Evolutionary conservation across 192 early-diverging fungal genomes (phyloP), one percentile per base, ranked within the genome.

Genomic region (Umbelopsis sp.): DNA sequence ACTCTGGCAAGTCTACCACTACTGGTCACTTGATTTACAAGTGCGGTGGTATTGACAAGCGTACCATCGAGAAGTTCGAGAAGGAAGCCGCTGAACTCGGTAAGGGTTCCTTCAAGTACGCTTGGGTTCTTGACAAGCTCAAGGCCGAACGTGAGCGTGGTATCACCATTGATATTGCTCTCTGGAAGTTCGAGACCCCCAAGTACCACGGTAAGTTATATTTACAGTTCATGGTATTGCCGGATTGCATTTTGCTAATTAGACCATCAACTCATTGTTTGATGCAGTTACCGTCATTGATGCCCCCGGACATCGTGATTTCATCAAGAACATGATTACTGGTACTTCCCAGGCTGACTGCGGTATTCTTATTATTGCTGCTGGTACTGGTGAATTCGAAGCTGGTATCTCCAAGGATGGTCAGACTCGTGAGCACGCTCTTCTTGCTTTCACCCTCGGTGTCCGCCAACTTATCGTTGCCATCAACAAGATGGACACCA

Each of bases 301-400:
- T 84, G 96, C 97, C 82, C 97, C 97, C 56, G 97, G 97, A 69
- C 97, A 99, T 91, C 92, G 97, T 85, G 97, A 99, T 90, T 99
- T 99, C 92, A 98, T 99, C 90, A 97, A 97, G 89, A 98, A 98
- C 94, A 98, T 96, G 96, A 98, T 98, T 83, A 96, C 97, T 84
- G 97, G 97, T 89, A 95, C 97, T 79, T 95, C 94, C 76, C 96
- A 96, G 83, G 97, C 96, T 71, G 97, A 98, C 81, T 95, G 94
- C 82, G 97, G 92, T 83, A 91, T 98, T 80, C 93, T 98, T 78
- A 95, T 97, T 76, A 93, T 97, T 85, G 91, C 92, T 78, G 91
- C 89, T 76, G 94, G 92, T 91, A 86, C 86, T 82, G 94, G 94
- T 90, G 84, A 87, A 81, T 87, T 87, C 80, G 75, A 76, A 71